Evolutionary conservation across 176 grass and related monocot species (phyloP).

Genomic region (Thalia dealbata): DNA sequence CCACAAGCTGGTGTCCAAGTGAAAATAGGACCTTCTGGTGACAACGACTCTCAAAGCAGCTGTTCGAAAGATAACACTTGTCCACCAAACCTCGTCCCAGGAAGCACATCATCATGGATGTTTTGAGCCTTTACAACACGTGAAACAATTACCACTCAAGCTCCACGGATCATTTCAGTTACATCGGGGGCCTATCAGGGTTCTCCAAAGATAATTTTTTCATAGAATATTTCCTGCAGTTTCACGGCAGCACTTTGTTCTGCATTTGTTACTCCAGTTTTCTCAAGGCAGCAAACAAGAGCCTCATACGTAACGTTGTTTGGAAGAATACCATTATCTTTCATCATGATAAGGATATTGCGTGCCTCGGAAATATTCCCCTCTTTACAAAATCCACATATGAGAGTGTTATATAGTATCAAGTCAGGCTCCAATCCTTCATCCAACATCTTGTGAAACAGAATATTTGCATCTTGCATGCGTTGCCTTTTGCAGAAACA

Average conservation of each 20-base stretch:
- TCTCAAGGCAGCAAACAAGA: conserved; percentile 20
- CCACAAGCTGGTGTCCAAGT: too few relatives aligned
- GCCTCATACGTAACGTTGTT: conserved; percentile 1
- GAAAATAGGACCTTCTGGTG: too few relatives aligned
- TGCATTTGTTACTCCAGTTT: conserved; percentile 17
- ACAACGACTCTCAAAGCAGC: too few relatives aligned
- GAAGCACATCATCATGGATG: not conserved
- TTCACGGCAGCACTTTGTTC: conserved; percentile 5
- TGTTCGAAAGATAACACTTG: not conserved
- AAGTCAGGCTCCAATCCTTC: conserved; percentile 22
- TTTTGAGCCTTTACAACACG: too few relatives aligned
- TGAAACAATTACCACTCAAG: too few relatives aligned
- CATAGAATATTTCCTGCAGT: conserved; percentile 1
- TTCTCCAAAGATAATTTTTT: not conserved
- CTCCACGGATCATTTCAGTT: not conserved
- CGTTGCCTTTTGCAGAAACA: conserved; percentile 18
- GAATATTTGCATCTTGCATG: conserved; percentile 18
- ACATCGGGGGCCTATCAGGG: not conserved
- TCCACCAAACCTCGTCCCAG: not conserved
- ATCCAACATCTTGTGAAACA: conserved; percentile 28
- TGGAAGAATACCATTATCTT: conserved; percentile 9
- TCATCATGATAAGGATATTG: conserved; percentile 17
- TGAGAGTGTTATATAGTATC: conserved; percentile 18
- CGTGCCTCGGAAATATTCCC: conserved; percentile 14
- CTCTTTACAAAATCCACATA: conserved; percentile 21